Evolutionary conservation across 1,284 basidiomycete species (phyloP).

Genomic region (Athelia psychrophila): DNA sequence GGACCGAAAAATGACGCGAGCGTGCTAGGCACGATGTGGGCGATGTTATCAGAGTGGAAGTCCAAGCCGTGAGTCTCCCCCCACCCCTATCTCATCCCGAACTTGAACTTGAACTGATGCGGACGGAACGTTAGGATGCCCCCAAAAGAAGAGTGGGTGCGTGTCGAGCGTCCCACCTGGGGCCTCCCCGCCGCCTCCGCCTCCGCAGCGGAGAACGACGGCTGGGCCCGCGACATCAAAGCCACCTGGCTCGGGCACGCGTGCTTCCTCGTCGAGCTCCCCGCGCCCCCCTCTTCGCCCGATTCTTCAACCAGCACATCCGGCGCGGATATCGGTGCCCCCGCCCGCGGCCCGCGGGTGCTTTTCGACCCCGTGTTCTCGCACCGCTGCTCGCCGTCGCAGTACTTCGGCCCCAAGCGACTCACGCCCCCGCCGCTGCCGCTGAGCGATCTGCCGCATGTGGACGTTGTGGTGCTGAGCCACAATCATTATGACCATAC

Average conservation of each 20-base stretch:
- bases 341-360: conserved; percentile 54
- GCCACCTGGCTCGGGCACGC: conserved; percentile 77
- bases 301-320: too few species aligned
- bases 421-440: conserved; percentile 33
- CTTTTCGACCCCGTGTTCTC: conserved; percentile 74
- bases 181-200: not conserved
- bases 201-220: not conserved
- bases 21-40: not conserved
- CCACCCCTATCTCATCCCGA: not conserved
- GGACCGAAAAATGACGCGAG: not conserved
- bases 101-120: too few species aligned
- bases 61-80: not conserved
- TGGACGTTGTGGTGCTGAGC: not conserved
- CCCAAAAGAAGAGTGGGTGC: not conserved
- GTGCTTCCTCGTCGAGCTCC: conserved; percentile 69
- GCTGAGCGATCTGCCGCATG: not conserved
- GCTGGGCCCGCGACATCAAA: not conserved
- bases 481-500: not conserved
- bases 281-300: conserved; percentile 26
- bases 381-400: conserved; percentile 56
- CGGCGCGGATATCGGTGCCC: conserved; percentile 7
- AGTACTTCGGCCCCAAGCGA: conserved; percentile 53
- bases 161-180: not conserved
- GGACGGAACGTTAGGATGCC: not conserved
- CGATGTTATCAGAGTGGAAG: not conserved